These are phyloP conservation scores for Dinochytrium kinnereticum DNA, from an alignment of 371 early-diverging fungal species.

Conservation along the genomic window DNA sequence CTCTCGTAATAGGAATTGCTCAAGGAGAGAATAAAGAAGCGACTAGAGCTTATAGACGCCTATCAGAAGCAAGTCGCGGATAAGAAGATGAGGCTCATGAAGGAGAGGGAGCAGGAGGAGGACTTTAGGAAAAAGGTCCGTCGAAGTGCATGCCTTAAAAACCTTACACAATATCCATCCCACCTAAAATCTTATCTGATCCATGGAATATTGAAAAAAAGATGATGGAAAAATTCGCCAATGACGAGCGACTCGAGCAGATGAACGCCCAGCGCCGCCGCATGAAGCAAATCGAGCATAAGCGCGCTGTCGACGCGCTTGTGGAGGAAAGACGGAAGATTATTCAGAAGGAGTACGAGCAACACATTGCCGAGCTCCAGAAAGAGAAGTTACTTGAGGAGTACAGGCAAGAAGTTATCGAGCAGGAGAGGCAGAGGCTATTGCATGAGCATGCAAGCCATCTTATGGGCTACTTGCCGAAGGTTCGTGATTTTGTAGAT, in stretches of 20 bases:
- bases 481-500: constrained; percentile 41
- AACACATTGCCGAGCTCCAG: constrained; percentile 33
- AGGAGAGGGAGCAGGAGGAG: constrained; percentile 51
- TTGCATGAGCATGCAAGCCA: constrained; percentile 58
- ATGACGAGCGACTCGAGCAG: constrained; percentile 57
- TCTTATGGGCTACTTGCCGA: constrained; percentile 56
- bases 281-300: constrained; percentile 62
- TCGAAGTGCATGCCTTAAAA: too few relatives aligned
- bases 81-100: constrained; percentile 44
- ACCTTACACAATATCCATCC: too few relatives aligned
- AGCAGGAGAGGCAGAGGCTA: constrained; percentile 60
- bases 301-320: constrained; percentile 55
- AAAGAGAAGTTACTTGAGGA: constrained; percentile 48
- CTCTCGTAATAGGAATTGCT: constrained; percentile 36
- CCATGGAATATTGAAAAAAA: too few relatives aligned
- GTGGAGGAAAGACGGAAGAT: constrained; percentile 50
- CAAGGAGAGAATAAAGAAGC: constrained; percentile 48
- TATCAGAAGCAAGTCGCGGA: constrained; percentile 53
- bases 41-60: constrained; percentile 57
- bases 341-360: constrained; percentile 36
- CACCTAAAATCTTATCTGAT: too few relatives aligned
- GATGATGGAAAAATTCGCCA: constrained; percentile 60
- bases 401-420: constrained; percentile 56
- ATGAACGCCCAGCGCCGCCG: constrained; percentile 52
- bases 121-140: constrained; percentile 52